Base-by-base conservation (phyloP, 495 filamentous ascomycete genomes). In the Aspergillus avenaceus region DNA sequence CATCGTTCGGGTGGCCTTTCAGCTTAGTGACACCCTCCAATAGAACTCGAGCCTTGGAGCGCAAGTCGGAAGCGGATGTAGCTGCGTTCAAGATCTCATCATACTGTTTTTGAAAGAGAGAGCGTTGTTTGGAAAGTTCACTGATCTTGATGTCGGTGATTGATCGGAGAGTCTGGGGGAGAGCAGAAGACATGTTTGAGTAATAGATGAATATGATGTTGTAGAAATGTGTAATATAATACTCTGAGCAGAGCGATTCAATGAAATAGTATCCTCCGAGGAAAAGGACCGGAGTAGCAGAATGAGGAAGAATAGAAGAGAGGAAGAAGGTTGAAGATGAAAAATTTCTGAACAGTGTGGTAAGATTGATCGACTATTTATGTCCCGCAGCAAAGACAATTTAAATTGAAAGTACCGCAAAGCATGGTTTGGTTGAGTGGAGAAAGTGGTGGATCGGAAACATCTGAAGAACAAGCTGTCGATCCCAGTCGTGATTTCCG, bases 81-180 rank as follows among this genome's bases (percentile, higher is more conserved):
- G 65, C 63, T 24, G 57, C 51, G n/a, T 51, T 47, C 12, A 69
- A 37, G 2, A 76, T 67, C 12, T 65, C 62, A 4, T 57, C 41
- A 49, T 65, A 69, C 44, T 52, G 68, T 34, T 58, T 60, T 22
- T 81, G 71, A 50, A 81, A 87, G 18, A 75, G 56, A 2, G 55
- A 56, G 22, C 79, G 79, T 52, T 84, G 76, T 51, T 84, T 84
- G 14, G 76, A 77, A 6, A 86, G 71, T 49, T 84, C 82, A 16
- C 64, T 70, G 42, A 86, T 76, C 58, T 87, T 87, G 37, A 80
- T 83, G 24, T 67, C 67, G 18, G 83, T 87, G 65, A 87, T 85
- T 8, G 80, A 79, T 52, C 80, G 77, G 14, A 87, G 71, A 13
- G 82, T 84, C 58, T 82, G 74, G 7, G 83, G 83, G 50, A 85